Evolutionary conservation across 2,329 filamentous ascomycete species (phyloP), one percentile per base, ranked within the genome.

Genomic region (Sporothrix brasiliensis): DNA sequence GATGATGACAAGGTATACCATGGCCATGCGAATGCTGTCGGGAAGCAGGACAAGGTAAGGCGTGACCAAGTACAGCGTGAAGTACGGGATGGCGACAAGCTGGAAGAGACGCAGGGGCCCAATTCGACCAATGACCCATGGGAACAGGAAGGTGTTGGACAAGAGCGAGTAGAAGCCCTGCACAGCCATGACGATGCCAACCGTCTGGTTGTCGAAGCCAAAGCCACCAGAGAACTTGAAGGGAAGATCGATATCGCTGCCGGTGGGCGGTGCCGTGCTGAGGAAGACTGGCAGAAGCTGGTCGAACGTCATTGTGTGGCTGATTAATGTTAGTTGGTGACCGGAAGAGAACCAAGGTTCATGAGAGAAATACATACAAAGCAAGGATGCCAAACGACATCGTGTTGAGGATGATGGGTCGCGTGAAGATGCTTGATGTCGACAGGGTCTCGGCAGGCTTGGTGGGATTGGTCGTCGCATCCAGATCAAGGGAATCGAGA

Each of bases 221-320:
- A 97, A 94, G 21, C 95, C 94, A 71, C 92, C 92, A 3, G 89
- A 89, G 75, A 99, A 98, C 75, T 91, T 91, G 83, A 99, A 95
- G 0, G 94, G 94, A 1, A 97, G 85, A 14, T 81, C 85, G 73
- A 76, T 83, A 73, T 77, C 85, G 77, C 76, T 85, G 78, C 82
- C 75, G 19, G 80, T 79, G 1, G 84, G 85, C 11, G 82, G 79
- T 19, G 81, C 80, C 58, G 92, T 92, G 79, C 92, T 94, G 77
- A 99, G 88, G 75, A 99, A 93, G 1, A 97, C 92, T 0, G 95
- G 94, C 75, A 98, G 89, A 65, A 98, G 86, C 77, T 97, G 92
- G 80, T 99, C 95, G 76, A 97, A 95, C 0, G 94, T 96, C 81
- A 99, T 97, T 14, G 94, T 97, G 81, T 98, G 94, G 82, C 94